Evolutionary conservation across 2,329 filamentous ascomycete genomes (phyloP).

Genomic region (Chaetomium sp.): DNA sequence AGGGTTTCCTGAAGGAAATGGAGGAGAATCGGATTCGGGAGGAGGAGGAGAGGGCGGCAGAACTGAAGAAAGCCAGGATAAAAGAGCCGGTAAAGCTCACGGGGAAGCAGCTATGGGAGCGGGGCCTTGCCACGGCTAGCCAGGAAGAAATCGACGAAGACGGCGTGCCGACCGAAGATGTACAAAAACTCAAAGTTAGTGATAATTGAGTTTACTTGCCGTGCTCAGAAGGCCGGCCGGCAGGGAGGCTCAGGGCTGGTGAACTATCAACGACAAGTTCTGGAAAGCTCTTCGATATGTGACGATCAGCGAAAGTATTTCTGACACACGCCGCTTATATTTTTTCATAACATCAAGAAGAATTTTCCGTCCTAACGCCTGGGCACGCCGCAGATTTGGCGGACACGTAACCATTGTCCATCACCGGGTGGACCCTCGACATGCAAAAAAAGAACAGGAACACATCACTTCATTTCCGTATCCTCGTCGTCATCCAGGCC

Average conservation of each 20-base stretch:
- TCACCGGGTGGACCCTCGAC: not conserved
- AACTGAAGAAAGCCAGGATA: conserved; percentile 75
- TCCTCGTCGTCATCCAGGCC: conserved; percentile 29
- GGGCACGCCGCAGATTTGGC: conserved; percentile 21
- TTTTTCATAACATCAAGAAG: conserved; percentile 13
- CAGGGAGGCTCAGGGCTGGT: not conserved
- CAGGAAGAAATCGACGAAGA: conserved; percentile 69
- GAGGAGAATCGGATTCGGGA: conserved; percentile 68
- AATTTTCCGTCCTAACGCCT: conserved; percentile 26
- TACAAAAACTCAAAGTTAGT: conserved; percentile 74
- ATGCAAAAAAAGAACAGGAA: conserved; percentile 5
- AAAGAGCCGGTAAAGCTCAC: conserved; percentile 75
- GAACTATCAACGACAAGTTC: not conserved
- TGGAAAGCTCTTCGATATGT: not conserved
- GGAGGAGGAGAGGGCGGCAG: conserved; percentile 78
- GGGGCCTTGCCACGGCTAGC: conserved; percentile 66
- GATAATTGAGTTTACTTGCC: conserved; percentile 43
- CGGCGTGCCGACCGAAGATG: conserved; percentile 56
- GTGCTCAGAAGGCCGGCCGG: not conserved
- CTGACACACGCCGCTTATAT: not conserved
- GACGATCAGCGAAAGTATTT: not conserved
- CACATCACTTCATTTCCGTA: conserved; percentile 30
- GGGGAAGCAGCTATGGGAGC: conserved; percentile 77
- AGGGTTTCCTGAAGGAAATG: conserved; percentile 77
- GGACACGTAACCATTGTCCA: conserved; percentile 16